A percentile compares a stretch with the other conserved stretches of the same genome.
Evolutionary conservation across 1,284 basidiomycete genomes (phyloP).

Genomic region (Ceratobasidium sp.): DNA sequence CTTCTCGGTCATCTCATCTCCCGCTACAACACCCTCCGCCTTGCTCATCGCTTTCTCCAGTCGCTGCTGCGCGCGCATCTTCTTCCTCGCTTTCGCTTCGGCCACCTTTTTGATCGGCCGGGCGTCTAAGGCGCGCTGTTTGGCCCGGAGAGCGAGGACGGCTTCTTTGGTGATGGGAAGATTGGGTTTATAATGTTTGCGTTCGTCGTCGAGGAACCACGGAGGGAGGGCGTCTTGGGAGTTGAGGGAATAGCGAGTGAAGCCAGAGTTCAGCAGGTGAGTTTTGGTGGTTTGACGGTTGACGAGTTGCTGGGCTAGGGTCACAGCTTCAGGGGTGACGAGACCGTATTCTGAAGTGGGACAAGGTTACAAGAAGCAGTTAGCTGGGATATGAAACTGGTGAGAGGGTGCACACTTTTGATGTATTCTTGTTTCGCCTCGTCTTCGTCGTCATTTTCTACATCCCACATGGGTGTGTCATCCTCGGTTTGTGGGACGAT

Average conservation of each 20-base stretch:
- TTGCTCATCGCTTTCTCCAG: constrained; percentile 96
- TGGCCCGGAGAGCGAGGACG: constrained; percentile 85
- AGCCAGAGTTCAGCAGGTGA: constrained; percentile 94
- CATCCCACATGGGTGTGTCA: constrained; percentile 84
- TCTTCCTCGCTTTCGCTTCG: constrained; percentile 98
- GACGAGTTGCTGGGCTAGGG: constrained; percentile 91
- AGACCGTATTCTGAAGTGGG: constrained; percentile 90
- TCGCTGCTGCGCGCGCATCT: constrained; percentile 87
- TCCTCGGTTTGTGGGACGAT: constrained; percentile 76
- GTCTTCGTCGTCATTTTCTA: constrained; percentile 83
- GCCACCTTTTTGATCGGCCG: constrained; percentile 99
- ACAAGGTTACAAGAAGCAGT: too few relatives aligned
- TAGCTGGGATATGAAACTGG: constrained; percentile 45
- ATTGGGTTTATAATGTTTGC: constrained; percentile 93
- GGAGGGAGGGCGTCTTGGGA: constrained; percentile 91
- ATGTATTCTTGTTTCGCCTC: constrained; percentile 79
- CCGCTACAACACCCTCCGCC: constrained; percentile 94
- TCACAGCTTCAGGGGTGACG: constrained; percentile 91
- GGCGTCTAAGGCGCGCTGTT: constrained; percentile 94
- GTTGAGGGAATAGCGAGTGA: constrained; percentile 92
- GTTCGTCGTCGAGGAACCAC: constrained; percentile 99
- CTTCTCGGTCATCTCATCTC: constrained; percentile 90
- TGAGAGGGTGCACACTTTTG: constrained; percentile 66
- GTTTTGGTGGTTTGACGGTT: constrained; percentile 93
- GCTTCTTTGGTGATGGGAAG: constrained; percentile 98